These are phyloP conservation scores for Samsoniella hepiali DNA, from an alignment of 2,329 filamentous ascomycete species.

Conservation along the genomic window DNA sequence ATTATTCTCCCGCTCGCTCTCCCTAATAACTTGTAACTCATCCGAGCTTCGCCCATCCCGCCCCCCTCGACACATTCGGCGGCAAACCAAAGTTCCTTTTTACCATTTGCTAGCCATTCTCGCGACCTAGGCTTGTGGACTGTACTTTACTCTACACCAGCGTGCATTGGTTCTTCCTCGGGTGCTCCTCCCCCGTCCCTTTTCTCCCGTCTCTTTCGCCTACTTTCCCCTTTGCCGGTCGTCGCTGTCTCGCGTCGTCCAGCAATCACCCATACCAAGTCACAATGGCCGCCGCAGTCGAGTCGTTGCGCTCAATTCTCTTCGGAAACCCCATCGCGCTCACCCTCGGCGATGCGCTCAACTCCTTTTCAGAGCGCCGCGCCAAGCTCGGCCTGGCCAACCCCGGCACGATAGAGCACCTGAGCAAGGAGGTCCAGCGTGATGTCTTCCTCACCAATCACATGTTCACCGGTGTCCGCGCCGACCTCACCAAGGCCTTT, in stretches of 20 bases:
- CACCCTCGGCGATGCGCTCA: slow-evolving; percentile 72
- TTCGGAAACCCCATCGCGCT: slow-evolving; percentile 69
- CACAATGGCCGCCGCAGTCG: slow-evolving; percentile 51
- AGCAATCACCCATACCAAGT: slow-evolving; percentile 19
- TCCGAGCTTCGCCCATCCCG: slow-evolving; percentile 21
- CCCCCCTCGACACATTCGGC: slow-evolving; percentile 18
- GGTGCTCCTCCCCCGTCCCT: slow-evolving; percentile 14
- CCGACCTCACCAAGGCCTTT: slow-evolving; percentile 95
- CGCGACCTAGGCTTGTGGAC: slow-evolving; percentile 24
- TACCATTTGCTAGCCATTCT: not conserved
- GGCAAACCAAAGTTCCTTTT: slow-evolving; percentile 18
- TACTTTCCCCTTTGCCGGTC: slow-evolving; percentile 24
- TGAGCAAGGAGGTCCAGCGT: slow-evolving; percentile 88
- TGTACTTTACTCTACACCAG: slow-evolving; percentile 17
- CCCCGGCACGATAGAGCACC: slow-evolving; percentile 86
- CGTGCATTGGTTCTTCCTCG: slow-evolving; percentile 19
- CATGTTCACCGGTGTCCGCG: slow-evolving; percentile 93
- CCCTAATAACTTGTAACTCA: slow-evolving; percentile 17
- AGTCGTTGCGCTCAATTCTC: slow-evolving; percentile 60
- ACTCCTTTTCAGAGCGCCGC: slow-evolving; percentile 79
- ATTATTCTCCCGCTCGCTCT: slow-evolving; percentile 26
- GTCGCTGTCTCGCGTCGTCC: slow-evolving; percentile 27
- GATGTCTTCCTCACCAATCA: slow-evolving; percentile 95
- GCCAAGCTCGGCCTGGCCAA: slow-evolving; percentile 85
- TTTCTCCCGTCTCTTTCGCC: slow-evolving; percentile 22